Conservation (phyloP, 2,329 filamentous ascomycete genomes). For the Paradendryphiella salina region DNA sequence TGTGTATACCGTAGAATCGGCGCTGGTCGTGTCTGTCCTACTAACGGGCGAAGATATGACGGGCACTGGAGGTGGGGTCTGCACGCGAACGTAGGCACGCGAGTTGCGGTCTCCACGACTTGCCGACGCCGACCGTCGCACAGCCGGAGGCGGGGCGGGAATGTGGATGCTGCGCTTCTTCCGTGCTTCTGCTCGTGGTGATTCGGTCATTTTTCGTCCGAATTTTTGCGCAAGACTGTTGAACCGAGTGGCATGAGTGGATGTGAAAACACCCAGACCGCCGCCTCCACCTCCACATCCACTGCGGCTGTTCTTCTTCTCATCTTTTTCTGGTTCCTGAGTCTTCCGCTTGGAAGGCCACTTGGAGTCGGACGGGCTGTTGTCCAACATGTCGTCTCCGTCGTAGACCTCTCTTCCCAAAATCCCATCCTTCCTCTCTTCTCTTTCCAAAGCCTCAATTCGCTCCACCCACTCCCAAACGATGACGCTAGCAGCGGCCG, state of each 20-base stretch:
- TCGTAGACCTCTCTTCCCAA: conserved; percentile 89
- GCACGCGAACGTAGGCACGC: conserved; percentile 37
- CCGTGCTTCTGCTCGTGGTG: conserved; percentile 32
- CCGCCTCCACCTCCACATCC: conserved; percentile 25
- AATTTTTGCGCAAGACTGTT: conserved; percentile 35
- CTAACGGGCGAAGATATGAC: conserved; percentile 60
- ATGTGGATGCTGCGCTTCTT: conserved; percentile 42
- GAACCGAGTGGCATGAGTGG: conserved; percentile 31
- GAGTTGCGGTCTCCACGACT: conserved; percentile 30
- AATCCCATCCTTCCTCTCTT: conserved; percentile 93
- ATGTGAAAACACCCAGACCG: conserved; percentile 30
- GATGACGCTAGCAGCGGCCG: conserved; percentile 90
- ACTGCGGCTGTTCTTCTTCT: conserved; percentile 34
- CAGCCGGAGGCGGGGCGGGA: conserved; percentile 37
- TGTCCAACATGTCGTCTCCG: conserved; percentile 87
- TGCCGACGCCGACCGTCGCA: conserved; percentile 33
- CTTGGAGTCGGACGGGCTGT: conserved; percentile 59
- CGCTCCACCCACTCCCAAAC: conserved; percentile 98
- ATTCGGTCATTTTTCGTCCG: conserved; percentile 35
- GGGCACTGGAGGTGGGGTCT: conserved; percentile 48
- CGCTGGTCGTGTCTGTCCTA: conserved; percentile 63
- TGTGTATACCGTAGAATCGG: conserved; percentile 65
- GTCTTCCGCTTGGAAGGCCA: conserved; percentile 52
- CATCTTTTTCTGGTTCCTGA: conserved; percentile 36
- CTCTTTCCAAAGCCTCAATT: conserved; percentile 87